Conservation (phyloP, 192 early-diverging fungal genomes). For the Coemansia sp. region DNA sequence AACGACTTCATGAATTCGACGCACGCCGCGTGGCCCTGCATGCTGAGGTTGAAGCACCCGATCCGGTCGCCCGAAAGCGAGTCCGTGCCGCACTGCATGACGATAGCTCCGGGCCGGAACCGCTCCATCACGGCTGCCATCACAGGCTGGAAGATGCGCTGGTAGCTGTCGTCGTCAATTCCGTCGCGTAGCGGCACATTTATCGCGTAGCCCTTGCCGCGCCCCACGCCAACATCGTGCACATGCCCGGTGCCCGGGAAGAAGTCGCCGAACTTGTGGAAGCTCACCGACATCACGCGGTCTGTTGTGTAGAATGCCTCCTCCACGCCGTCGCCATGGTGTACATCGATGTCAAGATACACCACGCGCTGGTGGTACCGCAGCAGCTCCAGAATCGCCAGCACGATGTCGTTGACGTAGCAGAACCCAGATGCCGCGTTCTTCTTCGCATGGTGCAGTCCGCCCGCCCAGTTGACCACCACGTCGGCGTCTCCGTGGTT, state of each 20-base stretch:
- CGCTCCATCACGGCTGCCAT: conserved; percentile 85
- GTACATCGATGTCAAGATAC: conserved; percentile 99
- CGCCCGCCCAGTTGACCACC: conserved; percentile 96
- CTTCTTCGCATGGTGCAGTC: conserved; percentile 97
- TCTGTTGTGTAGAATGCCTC: conserved; percentile 99
- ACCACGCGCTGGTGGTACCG: conserved; percentile 86
- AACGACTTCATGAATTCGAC: conserved; percentile 92
- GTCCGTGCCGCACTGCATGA: conserved; percentile 96
- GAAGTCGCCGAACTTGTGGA: conserved; percentile 98
- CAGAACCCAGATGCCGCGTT: conserved; percentile 95
- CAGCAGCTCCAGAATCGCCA: conserved; percentile 89
- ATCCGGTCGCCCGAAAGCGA: conserved; percentile 91
- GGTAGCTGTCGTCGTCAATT: conserved; percentile 91
- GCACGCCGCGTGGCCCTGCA: conserved; percentile 92
- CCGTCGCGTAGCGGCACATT: conserved; percentile 96
- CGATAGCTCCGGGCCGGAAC: conserved; percentile 87
- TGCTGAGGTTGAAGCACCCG: conserved; percentile 93
- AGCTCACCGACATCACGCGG: conserved; percentile 97
- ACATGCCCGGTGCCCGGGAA: conserved; percentile 99
- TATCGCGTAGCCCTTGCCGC: conserved; percentile 88
- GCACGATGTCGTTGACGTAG: conserved; percentile 97
- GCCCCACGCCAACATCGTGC: conserved; percentile 83
- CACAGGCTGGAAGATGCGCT: conserved; percentile 83
- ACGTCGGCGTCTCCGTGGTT: conserved; percentile 86
- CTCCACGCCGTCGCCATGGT: conserved; percentile 99